Base-by-base conservation (phyloP, 2,329 filamentous ascomycete genomes). In the Amylocarpus encephaloides region DNA sequence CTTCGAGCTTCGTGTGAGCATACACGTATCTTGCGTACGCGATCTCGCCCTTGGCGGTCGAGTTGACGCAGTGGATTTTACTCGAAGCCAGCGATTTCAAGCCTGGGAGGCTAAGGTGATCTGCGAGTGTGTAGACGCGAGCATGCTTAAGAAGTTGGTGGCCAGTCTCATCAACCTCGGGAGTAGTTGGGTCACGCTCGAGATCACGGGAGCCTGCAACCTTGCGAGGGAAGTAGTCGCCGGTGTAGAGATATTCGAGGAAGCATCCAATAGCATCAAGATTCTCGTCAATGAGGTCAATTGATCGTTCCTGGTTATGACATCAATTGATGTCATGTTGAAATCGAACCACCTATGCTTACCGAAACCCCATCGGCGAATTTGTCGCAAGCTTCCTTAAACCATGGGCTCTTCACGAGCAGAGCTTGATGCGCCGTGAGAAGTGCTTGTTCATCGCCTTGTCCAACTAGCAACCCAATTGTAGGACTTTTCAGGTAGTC, bases 21-120 rank as follows among this genome's bases (percentile, higher is more conserved):
- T 95, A 95, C 30, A 95, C 86, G 71, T 90, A 96, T 66, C 89
- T 82, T 7, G 91, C 91, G 68, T 95, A 96, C 22, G 84, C 82
- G 64, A 96, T 91, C 74, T 96, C 91, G 67, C 89, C 91, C 70
- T 85, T 85, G 33, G 89, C 88, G 0, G 87, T 94, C 40, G 85
- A 88, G 64, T 90, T 85, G 62, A 95, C 86, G 67, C 88, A 88
- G 73, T 95, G 89, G 62, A 96, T 95, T 75, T 96, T 96, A 66
- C 80, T 83, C 66, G 87, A 87, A 2, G 90, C 85, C 26, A 95
- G 81, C 15, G 76, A 79, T 68, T 87, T 88, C 55, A 96, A 80
- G 9, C 73, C 73, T 0, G 74, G 70, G 43, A 89, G 71, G 36
- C 81, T 78, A 54, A 93, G 83, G 69, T 86, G 89, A 62, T 90